phyloP scores from a whole-genome alignment of 2,329 filamentous ascomycete species.

The Pezicula rhizophila region DNA sequence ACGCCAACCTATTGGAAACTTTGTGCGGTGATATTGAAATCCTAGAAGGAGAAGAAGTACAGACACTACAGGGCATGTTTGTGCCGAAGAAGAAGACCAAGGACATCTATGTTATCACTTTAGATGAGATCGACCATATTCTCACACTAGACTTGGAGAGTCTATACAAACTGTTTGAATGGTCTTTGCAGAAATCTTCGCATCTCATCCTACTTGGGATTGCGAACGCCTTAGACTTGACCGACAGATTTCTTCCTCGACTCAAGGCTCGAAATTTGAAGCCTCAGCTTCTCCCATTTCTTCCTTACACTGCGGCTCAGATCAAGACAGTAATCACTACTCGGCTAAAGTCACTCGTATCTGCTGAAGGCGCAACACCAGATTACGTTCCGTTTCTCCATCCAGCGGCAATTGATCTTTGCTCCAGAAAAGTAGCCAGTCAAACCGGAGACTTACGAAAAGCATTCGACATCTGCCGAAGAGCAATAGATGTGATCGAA shows the following conservation, averaged over 20 bases:
- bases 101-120: slow-evolving; percentile 70
- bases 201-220: slow-evolving; percentile 83
- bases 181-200: slow-evolving; percentile 79
- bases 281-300: slow-evolving; percentile 81
- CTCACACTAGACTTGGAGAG: slow-evolving; percentile 83
- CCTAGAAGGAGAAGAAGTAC: slow-evolving; percentile 60
- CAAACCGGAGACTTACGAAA: slow-evolving; percentile 93
- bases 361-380: slow-evolving; percentile 43
- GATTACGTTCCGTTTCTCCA: slow-evolving; percentile 82
- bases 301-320: slow-evolving; percentile 84
- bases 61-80: slow-evolving; percentile 66
- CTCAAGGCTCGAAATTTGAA: slow-evolving; percentile 90
- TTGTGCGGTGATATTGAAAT: slow-evolving; percentile 55
- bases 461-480: slow-evolving; percentile 88
- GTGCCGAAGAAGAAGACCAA: slow-evolving; percentile 50
- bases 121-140: slow-evolving; percentile 95
- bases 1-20: slow-evolving; percentile 67
- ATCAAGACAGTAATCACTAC: slow-evolving; percentile 82
- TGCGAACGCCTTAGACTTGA: slow-evolving; percentile 91
- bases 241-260: slow-evolving; percentile 87
- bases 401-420: slow-evolving; percentile 87
- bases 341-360: slow-evolving; percentile 70
- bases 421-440: slow-evolving; percentile 87
- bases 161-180: slow-evolving; percentile 91
- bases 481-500: slow-evolving; percentile 85